Evolutionary conservation across 2,329 filamentous ascomycete species (phyloP), one percentile per base, ranked within the genome.

Genomic region (Zymoseptoria tritici): DNA sequence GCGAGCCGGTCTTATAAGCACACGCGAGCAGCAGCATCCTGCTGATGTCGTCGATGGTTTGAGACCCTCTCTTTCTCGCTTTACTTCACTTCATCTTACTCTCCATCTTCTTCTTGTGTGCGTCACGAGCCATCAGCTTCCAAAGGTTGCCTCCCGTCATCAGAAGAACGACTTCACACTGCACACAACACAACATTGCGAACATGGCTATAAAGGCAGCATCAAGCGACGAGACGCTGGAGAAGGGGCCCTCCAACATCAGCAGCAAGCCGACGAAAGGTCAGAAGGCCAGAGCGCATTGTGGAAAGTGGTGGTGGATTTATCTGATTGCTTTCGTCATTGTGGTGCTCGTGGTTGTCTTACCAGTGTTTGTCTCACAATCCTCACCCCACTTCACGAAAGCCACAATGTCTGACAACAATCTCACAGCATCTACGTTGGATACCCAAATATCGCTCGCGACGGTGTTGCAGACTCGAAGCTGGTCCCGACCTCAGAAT

Each of bases 361-460:
- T 82, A 49, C 75, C 85, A 49, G 72, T 87, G 85, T 52, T 6
- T 21, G 16, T 21, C 46, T 22, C 50, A 52, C 50, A 52, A 21
- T 52, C 50, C 50, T 52, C 46, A 11, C 46, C 20, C 24, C 50
- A 52, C 50, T 21, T 52, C 20, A 52, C 50, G 4, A 8, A 29
- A 8, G 26, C 26, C 26, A 29, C 26, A 29, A 29, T 52, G 26
- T 29, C 26, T 29, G 8, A 29, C 50, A 52, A 13, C 50, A 52
- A 19, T 19, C 50, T 21, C 31, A 24, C 64, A 83, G 81, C 49
- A 76, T 85, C 53, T 86, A 80, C 66, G 83, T 85, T 56, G 83
- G 71, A 2, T 83, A 85, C 66, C 83, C 83, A 19, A 78, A 80
- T 31, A 83, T 82, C 59, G 83, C 83, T 36, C 83, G 85, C 66